Evolutionary conservation across 1,139 yeast species (phyloP), one percentile per base, ranked within the genome.

Genomic region (Kurtzmaniella quercitrusa): DNA sequence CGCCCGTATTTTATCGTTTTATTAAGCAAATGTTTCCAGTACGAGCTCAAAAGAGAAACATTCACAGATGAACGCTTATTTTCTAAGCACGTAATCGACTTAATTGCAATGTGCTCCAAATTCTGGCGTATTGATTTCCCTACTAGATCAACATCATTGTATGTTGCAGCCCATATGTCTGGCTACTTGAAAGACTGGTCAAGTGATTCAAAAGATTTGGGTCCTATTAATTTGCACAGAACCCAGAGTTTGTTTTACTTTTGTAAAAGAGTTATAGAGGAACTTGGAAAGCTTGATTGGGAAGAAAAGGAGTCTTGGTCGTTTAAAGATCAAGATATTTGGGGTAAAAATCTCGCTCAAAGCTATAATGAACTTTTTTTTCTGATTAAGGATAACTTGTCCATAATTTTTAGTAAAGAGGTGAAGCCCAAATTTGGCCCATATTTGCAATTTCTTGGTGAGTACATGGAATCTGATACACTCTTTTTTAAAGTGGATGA

Each of bases 361-460:
- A 63, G 82, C 1, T 81, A 79, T 46, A 69, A 69, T 40, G 72
- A 74, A 39, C 61, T 75, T 4, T 67, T 84, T 55, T 61, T 63
- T 34, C 63, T 77, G 4, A 60, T 85, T 12, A 72, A 73, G 43
- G 73, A 66, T 26, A 57, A 66, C 3, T 52, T 85, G 28, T 58
- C 64, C 16, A 65, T 65, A 17, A 63, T 86, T 1, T 80, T 76
- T 51, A 74, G 72, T 26, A 61, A 59, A 38, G 56, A 65, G 0
- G 66, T 73, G 2, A 77, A 79, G 45, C 91, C 94, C 0, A 79
- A 76, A 50, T 78, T 86, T 50, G 80, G 81, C 0, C 82, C 86
- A 0, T 62, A 67, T 35, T 57, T 84, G 40, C 53, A 61, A 33
- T 69, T 82, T 33, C 63, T 82, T 40, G 82, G 77, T 16, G 77